Conservation (phyloP, 768 basidiomycete species). For the Kwoniella dejecticola region DNA sequence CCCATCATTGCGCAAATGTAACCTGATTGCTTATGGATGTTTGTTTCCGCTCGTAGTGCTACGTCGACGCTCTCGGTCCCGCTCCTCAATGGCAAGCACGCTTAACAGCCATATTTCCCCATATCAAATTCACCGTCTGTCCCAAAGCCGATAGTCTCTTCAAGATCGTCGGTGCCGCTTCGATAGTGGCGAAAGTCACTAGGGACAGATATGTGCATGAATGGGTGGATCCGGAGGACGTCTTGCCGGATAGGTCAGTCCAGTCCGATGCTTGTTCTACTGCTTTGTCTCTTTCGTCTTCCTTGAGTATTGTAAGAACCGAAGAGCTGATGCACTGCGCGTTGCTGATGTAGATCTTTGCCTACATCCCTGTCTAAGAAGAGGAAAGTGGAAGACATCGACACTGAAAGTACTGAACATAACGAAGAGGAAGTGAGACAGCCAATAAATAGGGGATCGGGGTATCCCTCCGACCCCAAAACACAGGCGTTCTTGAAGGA, state of each 20-base stretch:
- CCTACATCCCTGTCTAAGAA: neutral
- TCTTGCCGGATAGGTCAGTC: conserved; percentile 19
- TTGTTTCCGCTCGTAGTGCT: too few species aligned
- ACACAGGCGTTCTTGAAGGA: conserved; percentile 82
- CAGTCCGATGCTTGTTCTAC: too few species aligned
- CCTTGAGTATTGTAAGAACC: too few species aligned
- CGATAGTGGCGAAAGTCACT: conserved; percentile 94
- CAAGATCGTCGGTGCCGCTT: conserved; percentile 96
- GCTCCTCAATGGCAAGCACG: conserved; percentile 82
- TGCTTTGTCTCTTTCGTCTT: too few species aligned
- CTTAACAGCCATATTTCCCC: conserved; percentile 77
- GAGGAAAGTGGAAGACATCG: neutral
- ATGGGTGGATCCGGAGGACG: conserved; percentile 62
- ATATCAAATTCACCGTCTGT: conserved; percentile 81
- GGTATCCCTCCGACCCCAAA: conserved; percentile 95
- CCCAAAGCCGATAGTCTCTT: conserved; percentile 93
- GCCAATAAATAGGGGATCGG: conserved; percentile 65
- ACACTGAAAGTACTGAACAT: neutral
- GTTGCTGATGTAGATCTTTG: too few species aligned
- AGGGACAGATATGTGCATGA: conserved; percentile 84
- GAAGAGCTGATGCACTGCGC: too few species aligned
- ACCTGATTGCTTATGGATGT: too few species aligned
- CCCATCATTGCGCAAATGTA: too few species aligned
- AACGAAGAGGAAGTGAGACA: conserved; percentile 28
- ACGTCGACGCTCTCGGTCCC: conserved; percentile 88